Evolutionary conservation across 495 filamentous ascomycete species (phyloP).

Genomic region (Talaromyces adpressus): DNA sequence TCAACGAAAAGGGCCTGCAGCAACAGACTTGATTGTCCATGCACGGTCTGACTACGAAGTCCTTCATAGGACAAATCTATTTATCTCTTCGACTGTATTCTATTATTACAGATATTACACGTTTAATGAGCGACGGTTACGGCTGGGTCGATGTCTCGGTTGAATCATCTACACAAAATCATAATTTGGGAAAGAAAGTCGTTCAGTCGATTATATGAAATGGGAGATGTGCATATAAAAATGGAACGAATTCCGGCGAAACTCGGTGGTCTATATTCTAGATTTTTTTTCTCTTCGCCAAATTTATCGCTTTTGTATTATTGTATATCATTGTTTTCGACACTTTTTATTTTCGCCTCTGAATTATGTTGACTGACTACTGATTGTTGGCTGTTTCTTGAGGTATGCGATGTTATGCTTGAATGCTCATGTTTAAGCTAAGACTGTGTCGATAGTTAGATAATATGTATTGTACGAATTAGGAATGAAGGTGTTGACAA

Average conservation of each 20-base stretch:
- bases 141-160: constrained; percentile 5
- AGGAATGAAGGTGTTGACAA: background rate
- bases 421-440: background rate
- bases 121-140: constrained; percentile 9
- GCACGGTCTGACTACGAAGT: background rate
- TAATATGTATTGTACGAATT: background rate
- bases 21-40: background rate
- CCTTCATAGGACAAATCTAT: background rate
- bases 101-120: constrained; percentile 5
- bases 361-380: background rate
- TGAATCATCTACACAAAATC: constrained; percentile 1
- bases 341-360: background rate
- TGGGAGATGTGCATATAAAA: background rate
- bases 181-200: background rate
- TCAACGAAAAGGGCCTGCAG: background rate
- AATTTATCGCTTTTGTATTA: background rate
- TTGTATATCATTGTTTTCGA: background rate
- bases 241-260: background rate
- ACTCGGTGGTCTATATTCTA: background rate
- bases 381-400: background rate
- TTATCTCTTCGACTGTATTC: constrained; percentile 5
- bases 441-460: background rate
- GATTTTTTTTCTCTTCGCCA: background rate
- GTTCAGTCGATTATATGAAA: background rate
- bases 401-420: background rate